Conservation (phyloP, 2,329 filamentous ascomycete species). For the Elsinoe arachidis region DNA sequence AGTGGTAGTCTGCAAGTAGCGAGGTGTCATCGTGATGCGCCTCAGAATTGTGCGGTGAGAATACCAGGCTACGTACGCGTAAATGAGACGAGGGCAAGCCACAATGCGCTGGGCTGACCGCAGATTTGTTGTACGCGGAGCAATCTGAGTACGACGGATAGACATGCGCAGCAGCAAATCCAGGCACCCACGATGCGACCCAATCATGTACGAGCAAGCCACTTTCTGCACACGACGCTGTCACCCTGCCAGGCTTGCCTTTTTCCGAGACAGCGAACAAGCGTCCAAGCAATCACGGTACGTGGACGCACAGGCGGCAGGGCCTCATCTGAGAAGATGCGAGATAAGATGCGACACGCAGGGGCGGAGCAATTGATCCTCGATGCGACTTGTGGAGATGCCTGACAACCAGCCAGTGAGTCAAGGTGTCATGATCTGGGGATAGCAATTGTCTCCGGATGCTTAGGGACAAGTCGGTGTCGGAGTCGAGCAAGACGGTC, state of each 20-base stretch:
- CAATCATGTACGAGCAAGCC: neutral
- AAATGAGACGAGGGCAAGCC: slow-evolving; percentile 2
- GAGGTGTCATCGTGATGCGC: slow-evolving; percentile 1
- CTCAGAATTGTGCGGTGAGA: neutral
- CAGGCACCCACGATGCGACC: slow-evolving; percentile 6
- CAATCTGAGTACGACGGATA: slow-evolving; percentile 1
- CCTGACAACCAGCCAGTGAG: neutral
- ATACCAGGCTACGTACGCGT: neutral
- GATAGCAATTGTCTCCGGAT: neutral
- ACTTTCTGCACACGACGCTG: neutral
- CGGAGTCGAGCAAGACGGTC: neutral
- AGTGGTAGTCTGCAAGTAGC: neutral
- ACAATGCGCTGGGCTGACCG: slow-evolving; percentile 1
- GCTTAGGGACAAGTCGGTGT: neutral
- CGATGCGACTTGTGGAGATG: neutral
- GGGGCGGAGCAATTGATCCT: neutral
- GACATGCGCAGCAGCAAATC: neutral
- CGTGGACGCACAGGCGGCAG: slow-evolving; percentile 3
- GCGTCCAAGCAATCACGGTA: slow-evolving; percentile 8
- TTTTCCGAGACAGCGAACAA: slow-evolving; percentile 8
- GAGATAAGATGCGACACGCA: neutral
- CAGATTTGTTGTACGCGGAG: neutral
- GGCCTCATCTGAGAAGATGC: neutral
- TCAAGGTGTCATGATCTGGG: neutral
- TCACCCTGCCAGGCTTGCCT: neutral